A percentile compares a stretch with the other conserved stretches of the same genome.
These are phyloP conservation scores for Verticillium alfalfae DNA, from an alignment of 2,329 filamentous ascomycete genomes.

Conservation along the genomic window DNA sequence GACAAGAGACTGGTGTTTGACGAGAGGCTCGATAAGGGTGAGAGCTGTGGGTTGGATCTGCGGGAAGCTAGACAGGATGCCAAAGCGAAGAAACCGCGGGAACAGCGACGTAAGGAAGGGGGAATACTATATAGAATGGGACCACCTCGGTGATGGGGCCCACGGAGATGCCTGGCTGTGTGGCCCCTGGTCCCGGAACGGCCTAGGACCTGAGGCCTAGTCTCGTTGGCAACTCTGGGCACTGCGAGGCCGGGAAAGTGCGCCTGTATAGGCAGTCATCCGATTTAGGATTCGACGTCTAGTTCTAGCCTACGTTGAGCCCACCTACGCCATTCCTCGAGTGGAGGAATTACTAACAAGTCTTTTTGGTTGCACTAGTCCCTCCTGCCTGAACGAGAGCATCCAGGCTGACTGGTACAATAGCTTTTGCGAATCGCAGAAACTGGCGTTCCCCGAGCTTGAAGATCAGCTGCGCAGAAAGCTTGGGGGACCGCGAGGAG, in stretches of 20 bases:
- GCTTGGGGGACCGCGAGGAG: not conserved
- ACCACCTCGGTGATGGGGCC: not conserved
- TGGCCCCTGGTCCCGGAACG: not conserved
- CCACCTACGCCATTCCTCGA: not conserved
- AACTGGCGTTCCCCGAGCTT: not conserved
- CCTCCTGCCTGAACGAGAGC: not conserved
- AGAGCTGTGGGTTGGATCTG: not conserved
- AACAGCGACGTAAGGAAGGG: not conserved
- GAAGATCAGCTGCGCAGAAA: not conserved
- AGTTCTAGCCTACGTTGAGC: not conserved
- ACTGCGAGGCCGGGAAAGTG: not conserved
- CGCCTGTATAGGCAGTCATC: not conserved
- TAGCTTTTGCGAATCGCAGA: not conserved
- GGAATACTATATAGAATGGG: not conserved
- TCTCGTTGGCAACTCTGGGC: not conserved
- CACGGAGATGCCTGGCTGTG: not conserved
- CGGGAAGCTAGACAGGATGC: not conserved
- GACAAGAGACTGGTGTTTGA: not conserved
- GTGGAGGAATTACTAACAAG: not conserved
- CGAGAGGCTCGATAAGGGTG: not conserved
- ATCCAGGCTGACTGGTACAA: not conserved
- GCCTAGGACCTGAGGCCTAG: not conserved
- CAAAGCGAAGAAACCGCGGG: not conserved
- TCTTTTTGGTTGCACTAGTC: not conserved
- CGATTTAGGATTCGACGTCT: not conserved